Evolutionary conservation across 2,329 filamentous ascomycete species (phyloP), one percentile per base, ranked within the genome.

Genomic region (Ploettnerulaceae sp.): DNA sequence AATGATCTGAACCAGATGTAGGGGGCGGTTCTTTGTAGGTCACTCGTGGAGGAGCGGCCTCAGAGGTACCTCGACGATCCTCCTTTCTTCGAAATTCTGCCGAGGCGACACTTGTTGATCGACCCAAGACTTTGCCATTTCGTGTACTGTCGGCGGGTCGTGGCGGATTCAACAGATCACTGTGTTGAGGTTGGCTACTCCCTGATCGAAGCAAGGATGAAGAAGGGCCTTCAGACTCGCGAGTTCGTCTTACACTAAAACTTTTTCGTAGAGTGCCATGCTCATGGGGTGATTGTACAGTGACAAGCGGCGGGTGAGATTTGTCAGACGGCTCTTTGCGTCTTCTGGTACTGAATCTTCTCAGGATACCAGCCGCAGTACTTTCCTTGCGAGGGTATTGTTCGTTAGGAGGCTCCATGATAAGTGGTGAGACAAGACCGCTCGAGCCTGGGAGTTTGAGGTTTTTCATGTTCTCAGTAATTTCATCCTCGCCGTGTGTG

Each of bases 401-500:
- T 63, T 81, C 83, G 15, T 71, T 64, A 24, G 79, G 77, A 17
- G 79, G 74, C 20, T 82, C 75, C 32, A 74, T 65, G 21, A 77
- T 60, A 57, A 77, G 59, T 56, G 74, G 65, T 47, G 74, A 66
- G 29, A 68, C 64, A 55, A 73, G 63, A 53, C 67, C 64, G 59
- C 75, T 59, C 53, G 73, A 60, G 53, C 74, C 65, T 57, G 70
- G 65, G 22, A 81, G 61, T 53, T 82, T 79, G 15, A 84, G 67
- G 55, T 81, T 79, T 66, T 88, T 84, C 63, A 86, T 69, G 6
- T 76, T 75, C 38, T 95, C 87, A 0, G 82, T 76, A 8, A 88
- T 77, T 48, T 98, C 93, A 53, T 97, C 91, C 66, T 97, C 93
- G 12, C 91, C 93, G 61, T 97, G 91, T 0, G 93, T 97, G 55